Base-by-base conservation (phyloP, 371 early-diverging fungal species). In the Actinomortierella wolfii region DNA sequence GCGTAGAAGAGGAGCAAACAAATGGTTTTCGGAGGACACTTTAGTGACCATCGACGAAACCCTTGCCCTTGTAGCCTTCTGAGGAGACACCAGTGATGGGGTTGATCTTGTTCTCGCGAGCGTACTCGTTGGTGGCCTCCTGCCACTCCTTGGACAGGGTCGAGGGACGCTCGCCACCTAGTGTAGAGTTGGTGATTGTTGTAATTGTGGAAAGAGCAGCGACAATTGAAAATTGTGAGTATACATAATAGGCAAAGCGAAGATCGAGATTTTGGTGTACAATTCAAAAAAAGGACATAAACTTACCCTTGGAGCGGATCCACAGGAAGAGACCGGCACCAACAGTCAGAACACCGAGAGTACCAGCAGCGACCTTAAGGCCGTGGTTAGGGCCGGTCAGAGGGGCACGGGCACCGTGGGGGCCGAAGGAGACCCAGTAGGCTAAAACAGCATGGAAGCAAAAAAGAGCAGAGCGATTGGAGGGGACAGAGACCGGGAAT, bases 361-460 rank as follows among this genome's bases (percentile, higher is more conserved):
- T 80, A 79, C 94, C 95, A 54, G 75, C 73, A 59, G 86, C 11
- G 39, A 97, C 91, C 83, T 92, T 93, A 67, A 78, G 61, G 61
- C 74, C 78, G 70, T 93, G 84, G 57, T 88, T 87, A 49, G 94
- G 89, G 78, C 91, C 85, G 51, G 79, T 79, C 50, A 85, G 75
- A 28, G 92, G 92, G 67, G 89, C 87, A 73, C 98, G 94, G 58
- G 92, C 90, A 78, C 93, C 95, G 83, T 97, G 94, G 48, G 92
- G 84, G 57, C 98, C 98, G 78, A 95, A 98, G 48, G 97, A 94
- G 68, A 97, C 89, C 80, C 88, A 97, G 83, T 94, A 94, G 54
- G 89, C 94, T 89, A 73, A 13, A 54, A 8, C 20, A 42, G 28
- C 21, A n/a, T 23, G 11, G n/a, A 23, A 51, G 3, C 11, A 51